Evolutionary conservation across 2,329 filamentous ascomycete genomes (phyloP), one percentile per base, ranked within the genome.

Genomic region (Capronia americana): DNA sequence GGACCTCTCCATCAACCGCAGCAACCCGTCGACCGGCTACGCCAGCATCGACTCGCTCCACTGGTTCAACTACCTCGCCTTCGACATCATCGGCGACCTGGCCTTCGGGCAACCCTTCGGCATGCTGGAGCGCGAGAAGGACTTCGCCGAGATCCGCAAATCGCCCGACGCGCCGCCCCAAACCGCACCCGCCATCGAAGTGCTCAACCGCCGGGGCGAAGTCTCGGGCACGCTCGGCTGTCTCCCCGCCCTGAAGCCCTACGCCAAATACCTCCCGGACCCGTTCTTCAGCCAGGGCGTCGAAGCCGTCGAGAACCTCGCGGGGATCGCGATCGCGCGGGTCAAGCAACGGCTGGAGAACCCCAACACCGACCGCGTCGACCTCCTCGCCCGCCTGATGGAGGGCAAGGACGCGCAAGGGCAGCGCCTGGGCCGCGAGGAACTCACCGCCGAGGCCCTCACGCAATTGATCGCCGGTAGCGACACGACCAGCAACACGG

Each of bases 371-470:
- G 84, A 87, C 41, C 90, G 93, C 68, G 89, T 90, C 57, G 93
- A 97, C 74, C 85, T 97, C 0, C 88, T 97, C 4, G 88, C 91
- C 1, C 86, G 92, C 1, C 82, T 97, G 10, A 94, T 96, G 87
- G 90, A 96, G 78, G 92, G 92, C 56, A 89, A 90, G 64, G 92
- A 97, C 76, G 90, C 92, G 67, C 90, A 87, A 26, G 93, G 92
- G 63, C 82, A 91, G 66, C 89, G 87, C 11, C 85, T 97, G 0
- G 89, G 91, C 4, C 86, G 91, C 28, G 86, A 90, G 72, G 93
- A 97, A 76, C 83, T 97, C 60, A 96, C 92, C 0, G 92, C 92
- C 41, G 93, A 97, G 80, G 93, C 93, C 0, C 82, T 96, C 28
- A 97, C 93, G 0, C 93, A 97, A 77, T 85, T 97, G 50, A 96